phyloP scores from a whole-genome alignment of 1,284 basidiomycete genomes.

The Ceratobasidium sp. region DNA sequence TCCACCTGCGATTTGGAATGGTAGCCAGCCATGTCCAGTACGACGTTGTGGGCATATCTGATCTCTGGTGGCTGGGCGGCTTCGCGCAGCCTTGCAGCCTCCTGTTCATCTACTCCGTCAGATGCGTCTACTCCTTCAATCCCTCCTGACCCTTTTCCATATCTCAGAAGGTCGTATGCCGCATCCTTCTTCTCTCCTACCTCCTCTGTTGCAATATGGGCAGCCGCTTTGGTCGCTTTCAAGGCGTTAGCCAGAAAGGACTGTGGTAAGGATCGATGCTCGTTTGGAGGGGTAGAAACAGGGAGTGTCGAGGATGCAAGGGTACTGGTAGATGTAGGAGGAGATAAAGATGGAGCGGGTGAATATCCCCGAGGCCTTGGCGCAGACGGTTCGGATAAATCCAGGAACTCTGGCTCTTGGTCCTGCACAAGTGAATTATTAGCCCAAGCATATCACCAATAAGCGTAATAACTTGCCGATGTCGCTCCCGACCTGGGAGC shows the following conservation, averaged over 20 bases:
- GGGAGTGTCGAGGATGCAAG: conserved; percentile 33
- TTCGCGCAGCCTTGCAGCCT: conserved; percentile 66
- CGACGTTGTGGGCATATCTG: conserved; percentile 74
- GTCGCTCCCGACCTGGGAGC: conserved; percentile 31
- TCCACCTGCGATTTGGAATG: conserved; percentile 51
- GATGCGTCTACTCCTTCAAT: conserved; percentile 37
- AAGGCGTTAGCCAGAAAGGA: conserved; percentile 39
- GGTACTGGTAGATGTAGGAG: conserved; percentile 41
- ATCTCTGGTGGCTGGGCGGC: conserved; percentile 71
- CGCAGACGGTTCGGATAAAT: conserved; percentile 59
- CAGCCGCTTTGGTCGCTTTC: conserved; percentile 40
- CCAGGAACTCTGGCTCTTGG: conserved; percentile 75
- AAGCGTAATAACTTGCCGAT: conserved; percentile 1
- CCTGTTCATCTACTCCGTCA: conserved; percentile 36
- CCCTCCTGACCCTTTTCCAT: conserved; percentile 24
- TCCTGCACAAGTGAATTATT: conserved; percentile 43
- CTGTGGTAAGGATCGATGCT: conserved; percentile 23
- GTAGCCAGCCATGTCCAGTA: conserved; percentile 63
- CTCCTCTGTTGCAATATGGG: conserved; percentile 40
- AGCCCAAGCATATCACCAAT: not conserved
- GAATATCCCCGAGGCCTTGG: conserved; percentile 44
- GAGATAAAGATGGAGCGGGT: conserved; percentile 42
- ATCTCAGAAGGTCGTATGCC: conserved; percentile 41
- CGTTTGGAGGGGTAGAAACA: conserved; percentile 33
- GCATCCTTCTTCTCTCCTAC: conserved; percentile 43